A percentile compares a stretch with the other conserved stretches of the same genome.
Evolutionary conservation across 1,139 yeast species (phyloP).

Genomic region (Debaryomycetaceae sp.): DNA sequence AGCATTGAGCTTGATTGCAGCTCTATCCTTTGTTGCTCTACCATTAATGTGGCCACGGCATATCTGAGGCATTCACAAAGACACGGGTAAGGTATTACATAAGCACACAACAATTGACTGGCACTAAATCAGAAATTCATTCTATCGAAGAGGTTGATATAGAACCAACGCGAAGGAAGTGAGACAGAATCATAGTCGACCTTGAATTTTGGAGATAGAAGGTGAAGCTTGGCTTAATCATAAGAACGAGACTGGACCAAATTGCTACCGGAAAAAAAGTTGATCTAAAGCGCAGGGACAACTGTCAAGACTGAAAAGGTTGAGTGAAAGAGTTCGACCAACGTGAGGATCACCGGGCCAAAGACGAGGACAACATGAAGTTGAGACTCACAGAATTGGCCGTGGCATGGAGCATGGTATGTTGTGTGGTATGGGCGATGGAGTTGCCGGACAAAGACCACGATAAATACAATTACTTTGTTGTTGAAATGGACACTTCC

Average conservation of each 20-base stretch:
- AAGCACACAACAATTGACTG: background rate
- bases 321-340: background rate
- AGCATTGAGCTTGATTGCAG: too few relatives aligned
- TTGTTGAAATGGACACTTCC: conserved; percentile 50
- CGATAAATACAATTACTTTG: conserved; percentile 46
- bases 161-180: too few relatives aligned
- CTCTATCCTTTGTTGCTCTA: too few relatives aligned
- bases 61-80: background rate
- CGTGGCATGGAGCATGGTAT: background rate
- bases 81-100: background rate
- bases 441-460: conserved; percentile 35
- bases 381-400: background rate
- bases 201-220: too few relatives aligned
- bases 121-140: background rate
- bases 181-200: too few relatives aligned
- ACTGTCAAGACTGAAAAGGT: background rate
- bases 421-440: conserved; percentile 1
- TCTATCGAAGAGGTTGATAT: background rate
- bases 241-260: too few relatives aligned
- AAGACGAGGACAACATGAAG: background rate
- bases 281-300: too few relatives aligned
- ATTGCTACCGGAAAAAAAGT: too few relatives aligned
- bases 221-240: too few relatives aligned
- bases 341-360: background rate
- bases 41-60: background rate